Evolutionary conservation across 768 basidiomycete species (phyloP).

Genomic region (Amanita pseudoporphyria): DNA sequence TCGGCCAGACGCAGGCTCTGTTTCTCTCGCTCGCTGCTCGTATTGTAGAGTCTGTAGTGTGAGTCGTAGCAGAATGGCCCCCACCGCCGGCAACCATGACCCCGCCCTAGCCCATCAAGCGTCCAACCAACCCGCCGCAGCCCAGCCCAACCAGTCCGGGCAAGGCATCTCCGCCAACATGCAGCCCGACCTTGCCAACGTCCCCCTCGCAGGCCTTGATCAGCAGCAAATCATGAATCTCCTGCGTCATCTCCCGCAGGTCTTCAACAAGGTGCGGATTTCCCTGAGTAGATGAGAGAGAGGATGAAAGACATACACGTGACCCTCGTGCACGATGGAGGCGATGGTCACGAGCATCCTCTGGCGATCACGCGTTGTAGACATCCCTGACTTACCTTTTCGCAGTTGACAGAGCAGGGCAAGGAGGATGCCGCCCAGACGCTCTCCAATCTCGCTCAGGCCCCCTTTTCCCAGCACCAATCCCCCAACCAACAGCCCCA

Average conservation of each 20-base stretch:
- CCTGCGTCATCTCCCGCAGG: slow-evolving; percentile 42
- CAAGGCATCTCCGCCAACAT: slow-evolving; percentile 18
- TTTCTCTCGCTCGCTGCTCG: not conserved
- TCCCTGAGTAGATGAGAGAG: not conserved
- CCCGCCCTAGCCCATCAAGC: slow-evolving; percentile 27
- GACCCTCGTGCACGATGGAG: slow-evolving; percentile 24
- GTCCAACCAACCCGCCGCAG: slow-evolving; percentile 17
- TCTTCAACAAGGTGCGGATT: slow-evolving; percentile 41
- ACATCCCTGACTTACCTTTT: slow-evolving; percentile 3
- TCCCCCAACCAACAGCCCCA: slow-evolving; percentile 7
- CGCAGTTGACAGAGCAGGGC: slow-evolving; percentile 35
- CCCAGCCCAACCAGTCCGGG: slow-evolving; percentile 20
- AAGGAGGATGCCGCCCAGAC: slow-evolving; percentile 57
- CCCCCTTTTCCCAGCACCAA: slow-evolving; percentile 22
- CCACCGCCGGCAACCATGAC: slow-evolving; percentile 19
- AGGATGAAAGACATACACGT: slow-evolving; percentile 21
- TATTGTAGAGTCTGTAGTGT: not conserved
- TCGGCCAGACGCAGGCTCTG: slow-evolving; percentile 9
- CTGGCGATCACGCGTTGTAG: not conserved
- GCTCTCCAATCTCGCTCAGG: slow-evolving; percentile 43
- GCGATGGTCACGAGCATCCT: slow-evolving; percentile 28
- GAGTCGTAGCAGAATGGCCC: not conserved
- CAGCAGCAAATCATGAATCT: slow-evolving; percentile 50
- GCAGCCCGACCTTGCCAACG: slow-evolving; percentile 16
- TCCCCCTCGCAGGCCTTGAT: slow-evolving; percentile 30